Evolutionary conservation across 306 rosid genomes (phyloP).

Genomic region (Dicorynia guianensis): DNA sequence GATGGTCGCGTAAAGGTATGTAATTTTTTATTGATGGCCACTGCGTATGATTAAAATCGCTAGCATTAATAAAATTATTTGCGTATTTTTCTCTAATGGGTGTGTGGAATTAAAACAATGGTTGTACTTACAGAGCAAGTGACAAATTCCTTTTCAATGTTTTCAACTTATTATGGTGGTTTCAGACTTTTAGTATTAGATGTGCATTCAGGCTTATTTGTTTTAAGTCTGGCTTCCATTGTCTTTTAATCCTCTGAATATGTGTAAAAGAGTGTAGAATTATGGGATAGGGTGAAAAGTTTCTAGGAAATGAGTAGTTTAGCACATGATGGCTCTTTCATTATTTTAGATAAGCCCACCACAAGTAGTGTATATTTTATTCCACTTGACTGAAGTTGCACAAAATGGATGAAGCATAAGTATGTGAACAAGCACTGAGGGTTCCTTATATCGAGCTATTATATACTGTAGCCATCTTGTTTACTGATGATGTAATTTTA

Average conservation of each 20-base stretch:
- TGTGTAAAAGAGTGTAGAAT: too few relatives aligned
- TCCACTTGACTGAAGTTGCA: neutral
- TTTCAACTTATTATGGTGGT: neutral
- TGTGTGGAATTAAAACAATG: neutral
- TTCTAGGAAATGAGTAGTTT: too few relatives aligned
- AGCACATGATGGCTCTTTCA: too few relatives aligned
- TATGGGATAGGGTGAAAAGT: too few relatives aligned
- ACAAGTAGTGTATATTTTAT: too few relatives aligned
- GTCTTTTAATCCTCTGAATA: too few relatives aligned
- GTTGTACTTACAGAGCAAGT: neutral
- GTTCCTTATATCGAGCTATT: too few relatives aligned
- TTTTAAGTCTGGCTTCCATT: neutral
- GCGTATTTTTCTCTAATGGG: neutral
- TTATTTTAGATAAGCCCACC: too few relatives aligned
- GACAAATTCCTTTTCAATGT: neutral
- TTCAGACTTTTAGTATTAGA: neutral
- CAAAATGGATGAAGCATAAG: neutral
- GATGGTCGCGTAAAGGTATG: conserved; percentile 92
- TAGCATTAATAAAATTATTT: neutral
- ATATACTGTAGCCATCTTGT: too few relatives aligned
- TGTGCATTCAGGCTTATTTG: neutral
- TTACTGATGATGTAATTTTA: too few relatives aligned
- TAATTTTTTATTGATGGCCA: neutral
- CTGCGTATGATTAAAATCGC: neutral
- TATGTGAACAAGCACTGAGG: neutral